Conservation (phyloP, 306 rosid species). For the Gleditsia sinensis region DNA sequence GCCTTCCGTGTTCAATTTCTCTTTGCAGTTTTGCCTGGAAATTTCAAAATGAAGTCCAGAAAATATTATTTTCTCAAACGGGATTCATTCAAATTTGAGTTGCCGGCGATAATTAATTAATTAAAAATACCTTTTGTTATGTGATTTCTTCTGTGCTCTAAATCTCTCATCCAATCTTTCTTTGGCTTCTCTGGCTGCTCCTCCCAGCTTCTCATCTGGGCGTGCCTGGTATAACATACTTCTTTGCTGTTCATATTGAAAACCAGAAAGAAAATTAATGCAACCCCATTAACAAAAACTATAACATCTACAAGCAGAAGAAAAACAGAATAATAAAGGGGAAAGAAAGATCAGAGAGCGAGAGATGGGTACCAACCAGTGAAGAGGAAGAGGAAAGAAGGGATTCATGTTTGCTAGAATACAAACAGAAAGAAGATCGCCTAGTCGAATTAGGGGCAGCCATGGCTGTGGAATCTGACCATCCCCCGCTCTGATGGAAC, state of each 20-base stretch:
- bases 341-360: not conserved
- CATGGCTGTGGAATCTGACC: slow-evolving; percentile 40
- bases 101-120: not conserved
- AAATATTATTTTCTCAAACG: not conserved
- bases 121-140: slow-evolving; percentile 41
- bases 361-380: slow-evolving; percentile 37
- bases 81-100: slow-evolving; percentile 22
- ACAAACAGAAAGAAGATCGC: slow-evolving; percentile 63
- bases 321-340: not conserved
- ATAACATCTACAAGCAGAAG: not conserved
- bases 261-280: not conserved
- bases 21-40: slow-evolving; percentile 32
- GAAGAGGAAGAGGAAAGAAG: slow-evolving; percentile 46
- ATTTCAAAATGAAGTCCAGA: not conserved
- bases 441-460: slow-evolving; percentile 49
- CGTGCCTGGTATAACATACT: slow-evolving; percentile 33
- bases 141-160: slow-evolving; percentile 47
- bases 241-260: slow-evolving; percentile 36
- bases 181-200: slow-evolving; percentile 71
- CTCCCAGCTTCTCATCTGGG: slow-evolving; percentile 55
- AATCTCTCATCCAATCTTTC: slow-evolving; percentile 74
- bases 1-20: slow-evolving; percentile 27
- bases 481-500: slow-evolving; percentile 48
- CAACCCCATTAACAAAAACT: not conserved
- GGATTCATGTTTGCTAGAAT: slow-evolving; percentile 61